Evolutionary conservation across 345 rosid genomes (phyloP).

Genomic region (Populus simonii): DNA sequence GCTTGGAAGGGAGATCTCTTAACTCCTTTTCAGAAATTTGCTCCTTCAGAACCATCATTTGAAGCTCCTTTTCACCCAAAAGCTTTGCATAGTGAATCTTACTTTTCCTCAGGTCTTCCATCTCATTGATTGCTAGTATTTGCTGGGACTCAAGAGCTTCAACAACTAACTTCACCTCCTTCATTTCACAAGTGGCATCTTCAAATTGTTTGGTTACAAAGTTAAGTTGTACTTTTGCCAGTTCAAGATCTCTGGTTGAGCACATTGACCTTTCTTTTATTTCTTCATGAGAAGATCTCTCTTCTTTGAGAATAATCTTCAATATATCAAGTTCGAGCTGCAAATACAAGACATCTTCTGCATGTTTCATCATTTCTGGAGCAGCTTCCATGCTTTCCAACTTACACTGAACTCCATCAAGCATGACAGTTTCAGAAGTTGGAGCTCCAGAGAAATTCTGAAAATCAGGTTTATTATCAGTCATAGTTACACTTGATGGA

Average conservation of each 20-base stretch:
- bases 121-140: slow-evolving; percentile 55
- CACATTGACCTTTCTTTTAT: slow-evolving; percentile 42
- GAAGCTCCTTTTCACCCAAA: slow-evolving; percentile 51
- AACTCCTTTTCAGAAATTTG: slow-evolving; percentile 45
- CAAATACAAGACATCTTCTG: slow-evolving; percentile 66
- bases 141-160: slow-evolving; percentile 89
- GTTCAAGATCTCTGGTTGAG: slow-evolving; percentile 53
- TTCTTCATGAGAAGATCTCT: slow-evolving; percentile 49
- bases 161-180: slow-evolving; percentile 60
- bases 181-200: slow-evolving; percentile 45
- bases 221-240: slow-evolving; percentile 40
- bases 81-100: slow-evolving; percentile 47
- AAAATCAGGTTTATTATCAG: slow-evolving; percentile 6
- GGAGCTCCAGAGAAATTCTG: slow-evolving; percentile 36
- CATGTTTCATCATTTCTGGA: slow-evolving; percentile 35
- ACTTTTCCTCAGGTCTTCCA: slow-evolving; percentile 57
- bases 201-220: slow-evolving; percentile 45
- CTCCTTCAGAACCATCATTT: slow-evolving; percentile 50
- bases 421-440: slow-evolving; percentile 1
- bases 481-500: not conserved
- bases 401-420: slow-evolving; percentile 22
- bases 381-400: slow-evolving; percentile 22
- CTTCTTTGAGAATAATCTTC: slow-evolving; percentile 77
- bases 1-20: slow-evolving; percentile 36
- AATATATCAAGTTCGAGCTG: slow-evolving; percentile 85